A percentile compares a stretch with the other conserved stretches of the same genome.
These are phyloP conservation scores for Ophiostoma piceae DNA, from an alignment of 2,329 filamentous ascomycete genomes.

Conservation along the genomic window DNA sequence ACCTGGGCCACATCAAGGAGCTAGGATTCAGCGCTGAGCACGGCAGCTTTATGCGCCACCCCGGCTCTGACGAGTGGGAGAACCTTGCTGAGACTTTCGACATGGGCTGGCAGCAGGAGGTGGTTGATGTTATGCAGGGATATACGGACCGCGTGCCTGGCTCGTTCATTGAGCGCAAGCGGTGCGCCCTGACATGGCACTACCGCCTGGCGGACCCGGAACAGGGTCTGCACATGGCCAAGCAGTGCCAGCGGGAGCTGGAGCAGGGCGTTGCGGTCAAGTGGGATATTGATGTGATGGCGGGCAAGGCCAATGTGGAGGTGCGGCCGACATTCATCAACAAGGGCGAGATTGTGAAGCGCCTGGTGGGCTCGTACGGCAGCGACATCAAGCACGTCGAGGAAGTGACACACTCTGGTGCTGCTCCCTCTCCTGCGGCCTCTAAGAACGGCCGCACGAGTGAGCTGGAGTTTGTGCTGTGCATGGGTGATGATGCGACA, in stretches of 20 bases:
- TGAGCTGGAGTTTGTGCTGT: conserved; percentile 79
- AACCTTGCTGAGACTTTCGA: conserved; percentile 81
- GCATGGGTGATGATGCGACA: conserved; percentile 91
- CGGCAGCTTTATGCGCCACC: conserved; percentile 87
- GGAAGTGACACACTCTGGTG: neutral
- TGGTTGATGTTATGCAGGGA: conserved; percentile 76
- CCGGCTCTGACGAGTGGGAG: conserved; percentile 71
- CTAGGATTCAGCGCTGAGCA: conserved; percentile 96
- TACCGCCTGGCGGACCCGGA: conserved; percentile 88
- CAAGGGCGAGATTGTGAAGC: conserved; percentile 91
- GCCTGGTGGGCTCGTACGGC: conserved; percentile 70
- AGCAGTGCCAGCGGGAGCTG: conserved; percentile 75
- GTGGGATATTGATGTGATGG: conserved; percentile 95
- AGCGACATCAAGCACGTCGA: conserved; percentile 32
- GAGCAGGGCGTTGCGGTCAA: conserved; percentile 68
- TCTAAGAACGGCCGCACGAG: conserved; percentile 40
- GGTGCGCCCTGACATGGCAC: conserved; percentile 93
- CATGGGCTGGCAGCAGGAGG: conserved; percentile 88
- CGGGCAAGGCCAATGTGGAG: conserved; percentile 92
- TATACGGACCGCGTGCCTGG: conserved; percentile 83
- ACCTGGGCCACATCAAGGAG: conserved; percentile 83
- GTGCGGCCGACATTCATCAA: conserved; percentile 96
- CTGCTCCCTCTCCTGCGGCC: neutral
- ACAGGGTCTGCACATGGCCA: conserved; percentile 72
- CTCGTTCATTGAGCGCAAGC: conserved; percentile 90